Evolutionary conservation across 2,329 filamentous ascomycete species (phyloP), one percentile per base, ranked within the genome.

Genomic region (Calonectria pseudoturangicola): DNA sequence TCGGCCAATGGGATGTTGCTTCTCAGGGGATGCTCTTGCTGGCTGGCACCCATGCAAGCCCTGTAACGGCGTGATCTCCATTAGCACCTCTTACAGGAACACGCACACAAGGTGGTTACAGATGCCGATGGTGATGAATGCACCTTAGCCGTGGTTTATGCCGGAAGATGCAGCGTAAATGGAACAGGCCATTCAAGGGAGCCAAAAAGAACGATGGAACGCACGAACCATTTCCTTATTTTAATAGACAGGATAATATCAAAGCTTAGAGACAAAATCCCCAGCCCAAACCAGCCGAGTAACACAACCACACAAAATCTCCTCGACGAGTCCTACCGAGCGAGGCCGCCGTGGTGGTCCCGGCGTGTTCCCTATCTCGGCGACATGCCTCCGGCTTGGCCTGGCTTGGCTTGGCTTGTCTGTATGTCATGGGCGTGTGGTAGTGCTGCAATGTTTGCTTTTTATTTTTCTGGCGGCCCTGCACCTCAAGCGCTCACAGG

Each of bases 51-150:
- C 70, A 64, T 77, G 77, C 75, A 74, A 66, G 58, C 65, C 73
- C 68, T 75, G 70, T 71, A 79, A 79, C 77, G 76, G 77, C 73
- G 73, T 75, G 77, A 75, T 79, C 74, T 74, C 63, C 48, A 41
- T 72, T 65, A 71, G 63, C 56, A 50, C 36, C 68, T 70, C 63
- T 48, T 28, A 66, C 50, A 66, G 68, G 62, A 66, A 64, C 48
- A 62, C 47, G 41, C 64, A 39, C 45, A 41, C 36, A 63, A 15
- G 21, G 33, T n/a, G 64, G 64, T 66, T 45, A 56, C 50, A 66
- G 64, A 66, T 66, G 45, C 33, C 33, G 30, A 58, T 15, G 68
- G 33, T 39, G 41, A 65, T 70, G 68, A 62, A 60, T 70, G 30
- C 68, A 51, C 51, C 43, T 48, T 43, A 30, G 45, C 51, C 68